phyloP scores from a whole-genome alignment of 2,329 filamentous ascomycete genomes.

The Microsporum ferrugineum region DNA sequence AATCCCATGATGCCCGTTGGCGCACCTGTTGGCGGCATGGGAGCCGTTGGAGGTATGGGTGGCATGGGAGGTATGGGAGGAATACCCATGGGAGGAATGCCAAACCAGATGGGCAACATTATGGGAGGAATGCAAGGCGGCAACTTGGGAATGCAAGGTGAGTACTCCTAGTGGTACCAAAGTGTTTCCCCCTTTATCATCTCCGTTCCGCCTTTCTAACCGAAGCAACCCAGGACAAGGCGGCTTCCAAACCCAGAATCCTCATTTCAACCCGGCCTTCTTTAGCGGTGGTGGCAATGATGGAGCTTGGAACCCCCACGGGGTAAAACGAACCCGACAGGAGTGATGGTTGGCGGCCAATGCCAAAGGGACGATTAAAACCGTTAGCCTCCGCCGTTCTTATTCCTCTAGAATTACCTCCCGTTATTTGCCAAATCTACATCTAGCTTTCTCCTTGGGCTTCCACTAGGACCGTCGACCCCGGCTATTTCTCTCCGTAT shows the following conservation, averaged over 20 bases:
- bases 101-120: conserved; percentile 49
- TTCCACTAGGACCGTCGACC: background rate
- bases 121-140: conserved; percentile 36
- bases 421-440: background rate
- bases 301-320: conserved; percentile 69
- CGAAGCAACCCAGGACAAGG: conserved; percentile 23
- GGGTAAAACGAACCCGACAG: conserved; percentile 65
- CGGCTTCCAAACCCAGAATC: conserved; percentile 57
- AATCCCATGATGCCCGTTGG: conserved; percentile 39
- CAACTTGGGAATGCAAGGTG: conserved; percentile 41
- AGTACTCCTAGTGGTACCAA: conserved; percentile 10
- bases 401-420: background rate
- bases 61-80: conserved; percentile 42
- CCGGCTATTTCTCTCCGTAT: background rate
- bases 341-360: conserved; percentile 38
- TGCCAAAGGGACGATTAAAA: background rate
- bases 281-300: conserved; percentile 47
- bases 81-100: conserved; percentile 44
- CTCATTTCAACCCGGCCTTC: conserved; percentile 63
- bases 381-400: background rate
- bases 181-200: background rate
- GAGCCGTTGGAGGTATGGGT: conserved; percentile 34
- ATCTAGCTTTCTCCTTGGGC: background rate
- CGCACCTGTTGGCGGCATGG: conserved; percentile 7
- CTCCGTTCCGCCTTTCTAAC: background rate